phyloP scores from a whole-genome alignment of 345 rosid species.

The Salix purpurea region DNA sequence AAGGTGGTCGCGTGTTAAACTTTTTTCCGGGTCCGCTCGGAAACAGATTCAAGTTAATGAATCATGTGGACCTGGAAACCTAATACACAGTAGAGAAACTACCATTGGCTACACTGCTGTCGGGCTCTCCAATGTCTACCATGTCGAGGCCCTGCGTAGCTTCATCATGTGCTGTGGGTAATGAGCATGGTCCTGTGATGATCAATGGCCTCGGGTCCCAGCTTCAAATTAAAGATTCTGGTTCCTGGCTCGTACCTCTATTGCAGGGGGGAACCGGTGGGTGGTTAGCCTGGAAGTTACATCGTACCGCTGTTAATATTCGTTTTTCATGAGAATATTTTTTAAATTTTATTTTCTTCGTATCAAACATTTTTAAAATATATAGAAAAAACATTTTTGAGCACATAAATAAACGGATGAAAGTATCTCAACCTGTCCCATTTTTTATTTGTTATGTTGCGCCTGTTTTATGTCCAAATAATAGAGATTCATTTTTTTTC shows the following conservation, averaged over 20 bases:
- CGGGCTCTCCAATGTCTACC: not conserved
- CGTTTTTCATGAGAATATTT: no score
- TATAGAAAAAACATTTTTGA: no score
- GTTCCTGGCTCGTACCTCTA: not conserved
- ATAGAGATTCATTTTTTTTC: not conserved
- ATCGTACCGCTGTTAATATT: not conserved
- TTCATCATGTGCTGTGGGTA: not conserved
- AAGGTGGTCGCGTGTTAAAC: not conserved
- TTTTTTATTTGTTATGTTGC: not conserved
- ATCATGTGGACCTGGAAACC: not conserved
- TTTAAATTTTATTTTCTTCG: no score
- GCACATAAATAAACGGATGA: no score
- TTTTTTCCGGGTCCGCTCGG: not conserved
- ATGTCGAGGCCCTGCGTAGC: not conserved
- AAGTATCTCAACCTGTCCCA: not conserved
- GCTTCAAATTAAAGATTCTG: not conserved
- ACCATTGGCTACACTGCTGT: not conserved
- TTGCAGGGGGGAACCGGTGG: not conserved
- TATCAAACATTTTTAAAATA: no score
- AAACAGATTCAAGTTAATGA: not conserved
- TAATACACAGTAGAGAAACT: not conserved
- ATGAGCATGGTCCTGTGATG: not conserved
- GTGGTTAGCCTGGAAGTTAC: not conserved
- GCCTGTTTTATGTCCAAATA: not conserved
- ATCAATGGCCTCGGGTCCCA: not conserved